phyloP scores from a whole-genome alignment of 2,329 filamentous ascomycete genomes.

The Cladosporium cucumerinum region DNA sequence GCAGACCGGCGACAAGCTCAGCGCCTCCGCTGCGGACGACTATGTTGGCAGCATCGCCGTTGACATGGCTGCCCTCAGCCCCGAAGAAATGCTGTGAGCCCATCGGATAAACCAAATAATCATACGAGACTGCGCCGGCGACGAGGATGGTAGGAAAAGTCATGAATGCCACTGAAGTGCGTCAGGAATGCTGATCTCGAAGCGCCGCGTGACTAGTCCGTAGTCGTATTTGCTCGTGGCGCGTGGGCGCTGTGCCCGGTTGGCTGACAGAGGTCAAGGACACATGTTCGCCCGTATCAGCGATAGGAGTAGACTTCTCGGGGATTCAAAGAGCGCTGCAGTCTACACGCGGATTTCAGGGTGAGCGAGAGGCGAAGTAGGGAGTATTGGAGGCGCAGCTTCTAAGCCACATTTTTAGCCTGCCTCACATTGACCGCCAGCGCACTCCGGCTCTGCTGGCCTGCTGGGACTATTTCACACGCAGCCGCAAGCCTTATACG shows the following conservation, averaged over 20 bases:
- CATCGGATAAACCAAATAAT: constrained; percentile 34
- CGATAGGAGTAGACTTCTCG: neutral
- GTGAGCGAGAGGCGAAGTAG: constrained; percentile 8
- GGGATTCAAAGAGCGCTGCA: neutral
- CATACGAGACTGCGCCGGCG: constrained; percentile 33
- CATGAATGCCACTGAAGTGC: constrained; percentile 4
- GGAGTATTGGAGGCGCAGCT: constrained; percentile 3
- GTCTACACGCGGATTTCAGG: constrained; percentile 1
- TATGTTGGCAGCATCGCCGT: constrained; percentile 24
- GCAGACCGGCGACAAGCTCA: constrained; percentile 33
- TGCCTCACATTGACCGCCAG: constrained; percentile 5
- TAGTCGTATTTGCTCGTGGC: neutral
- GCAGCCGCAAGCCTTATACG: neutral
- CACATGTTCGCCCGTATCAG: constrained; percentile 1
- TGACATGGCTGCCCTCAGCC: constrained; percentile 26
- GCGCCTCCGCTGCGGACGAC: constrained; percentile 32
- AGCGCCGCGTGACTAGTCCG: constrained; percentile 10
- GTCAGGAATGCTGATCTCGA: constrained; percentile 8
- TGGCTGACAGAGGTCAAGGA: constrained; percentile 10
- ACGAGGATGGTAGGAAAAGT: constrained; percentile 26
- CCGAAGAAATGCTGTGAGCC: constrained; percentile 26
- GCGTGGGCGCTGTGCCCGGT: constrained; percentile 15
- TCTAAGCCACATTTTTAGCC: neutral
- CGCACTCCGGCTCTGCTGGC: neutral
- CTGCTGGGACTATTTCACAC: neutral